Percentiles rank a stretch among this genome's conserved stretches.
These are phyloP conservation scores for Komagataella ulmi DNA, from an alignment of 805 yeast species.

Conservation along the genomic window DNA sequence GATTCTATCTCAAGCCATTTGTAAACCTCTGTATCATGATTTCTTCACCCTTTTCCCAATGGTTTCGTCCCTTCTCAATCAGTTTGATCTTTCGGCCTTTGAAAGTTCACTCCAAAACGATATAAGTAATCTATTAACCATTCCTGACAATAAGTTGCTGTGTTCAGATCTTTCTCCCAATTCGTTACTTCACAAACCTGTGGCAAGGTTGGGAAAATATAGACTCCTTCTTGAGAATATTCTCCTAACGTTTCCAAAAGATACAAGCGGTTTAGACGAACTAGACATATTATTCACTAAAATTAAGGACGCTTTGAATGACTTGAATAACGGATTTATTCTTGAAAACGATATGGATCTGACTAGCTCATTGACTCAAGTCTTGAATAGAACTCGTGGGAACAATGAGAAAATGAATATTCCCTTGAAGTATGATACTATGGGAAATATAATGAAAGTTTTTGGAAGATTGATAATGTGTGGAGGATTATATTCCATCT, in stretches of 20 bases:
- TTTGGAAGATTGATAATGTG: conserved; percentile 30
- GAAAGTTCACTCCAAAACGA: not conserved
- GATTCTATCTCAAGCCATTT: not conserved
- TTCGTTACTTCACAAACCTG: conserved; percentile 32
- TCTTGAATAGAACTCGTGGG: not conserved
- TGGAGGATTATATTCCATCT: conserved; percentile 28
- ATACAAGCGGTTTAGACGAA: conserved; percentile 8
- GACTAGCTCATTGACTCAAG: conserved; percentile 6
- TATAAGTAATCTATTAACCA: not conserved
- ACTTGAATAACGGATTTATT: conserved; percentile 9
- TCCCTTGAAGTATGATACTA: conserved; percentile 20
- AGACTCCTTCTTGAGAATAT: conserved; percentile 33
- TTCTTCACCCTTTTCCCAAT: not conserved
- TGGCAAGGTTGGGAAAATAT: conserved; percentile 35
- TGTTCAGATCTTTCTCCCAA: conserved; percentile 34
- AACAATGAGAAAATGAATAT: conserved; percentile 2
- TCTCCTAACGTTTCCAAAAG: conserved; percentile 14
- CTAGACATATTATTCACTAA: not conserved
- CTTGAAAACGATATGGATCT: conserved; percentile 8
- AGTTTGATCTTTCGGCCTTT: not conserved
- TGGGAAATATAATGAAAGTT: conserved; percentile 9
- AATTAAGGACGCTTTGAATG: not conserved
- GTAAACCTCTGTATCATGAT: not conserved
- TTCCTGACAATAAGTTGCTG: not conserved
- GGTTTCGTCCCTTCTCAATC: not conserved